These are phyloP conservation scores for Botryosphaeria agaves DNA, from an alignment of 2,329 filamentous ascomycete species.

Conservation along the genomic window DNA sequence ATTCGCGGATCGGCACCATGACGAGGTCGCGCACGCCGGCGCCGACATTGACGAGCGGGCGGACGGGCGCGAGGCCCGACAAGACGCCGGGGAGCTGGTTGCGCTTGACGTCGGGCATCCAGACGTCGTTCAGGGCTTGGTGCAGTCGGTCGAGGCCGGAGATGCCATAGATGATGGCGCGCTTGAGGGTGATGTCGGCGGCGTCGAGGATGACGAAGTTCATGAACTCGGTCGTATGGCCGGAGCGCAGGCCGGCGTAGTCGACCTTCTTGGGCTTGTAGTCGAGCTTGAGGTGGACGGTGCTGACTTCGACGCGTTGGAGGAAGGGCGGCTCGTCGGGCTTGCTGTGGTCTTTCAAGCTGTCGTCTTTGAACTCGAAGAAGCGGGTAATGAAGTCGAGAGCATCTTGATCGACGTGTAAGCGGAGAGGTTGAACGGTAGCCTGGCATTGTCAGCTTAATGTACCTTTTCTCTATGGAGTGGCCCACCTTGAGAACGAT, in stretches of 20 bases:
- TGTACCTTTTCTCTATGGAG: not conserved
- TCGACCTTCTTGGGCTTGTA: constrained; percentile 99
- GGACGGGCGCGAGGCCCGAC: constrained; percentile 76
- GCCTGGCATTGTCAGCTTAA: constrained; percentile 22
- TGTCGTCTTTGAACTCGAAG: constrained; percentile 90
- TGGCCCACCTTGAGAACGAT: constrained; percentile 53
- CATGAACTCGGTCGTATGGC: constrained; percentile 95
- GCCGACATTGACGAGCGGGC: constrained; percentile 79
- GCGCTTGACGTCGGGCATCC: constrained; percentile 81
- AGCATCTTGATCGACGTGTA: constrained; percentile 95
- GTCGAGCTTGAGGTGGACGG: constrained; percentile 71
- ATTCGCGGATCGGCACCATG: constrained; percentile 79
- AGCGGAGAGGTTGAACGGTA: constrained; percentile 62
- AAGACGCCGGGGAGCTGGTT: constrained; percentile 83
- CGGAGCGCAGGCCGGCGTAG: constrained; percentile 80
- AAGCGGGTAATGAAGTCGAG: constrained; percentile 94
- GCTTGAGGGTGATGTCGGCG: constrained; percentile 68
- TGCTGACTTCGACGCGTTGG: constrained; percentile 73
- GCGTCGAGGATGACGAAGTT: constrained; percentile 91
- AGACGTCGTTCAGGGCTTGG: constrained; percentile 82
- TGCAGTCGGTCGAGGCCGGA: constrained; percentile 82
- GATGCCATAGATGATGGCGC: constrained; percentile 84
- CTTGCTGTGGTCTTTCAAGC: constrained; percentile 29
- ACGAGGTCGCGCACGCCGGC: constrained; percentile 74
- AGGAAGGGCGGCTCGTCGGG: constrained; percentile 68